Conservation (phyloP, 306 rosid genomes). For the Pachyrhizus erosus region DNA sequence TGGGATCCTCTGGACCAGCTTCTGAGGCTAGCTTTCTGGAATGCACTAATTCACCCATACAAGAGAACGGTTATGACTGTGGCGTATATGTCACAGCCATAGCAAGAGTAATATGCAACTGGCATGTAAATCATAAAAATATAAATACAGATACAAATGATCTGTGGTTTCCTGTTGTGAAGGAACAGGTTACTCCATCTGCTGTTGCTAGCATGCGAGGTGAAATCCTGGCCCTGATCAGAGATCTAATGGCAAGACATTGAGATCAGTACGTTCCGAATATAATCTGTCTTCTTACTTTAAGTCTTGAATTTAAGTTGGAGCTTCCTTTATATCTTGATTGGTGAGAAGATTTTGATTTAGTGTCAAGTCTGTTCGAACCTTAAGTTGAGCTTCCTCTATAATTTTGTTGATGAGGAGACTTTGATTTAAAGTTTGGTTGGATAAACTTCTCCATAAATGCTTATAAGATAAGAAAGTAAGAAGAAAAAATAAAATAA, state of each 20-base stretch:
- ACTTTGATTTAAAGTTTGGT: neutral
- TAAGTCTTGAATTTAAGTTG: conserved; percentile 8
- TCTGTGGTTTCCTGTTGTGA: conserved; percentile 67
- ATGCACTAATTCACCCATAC: conserved; percentile 67
- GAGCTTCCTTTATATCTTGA: conserved; percentile 1
- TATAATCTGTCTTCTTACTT: neutral
- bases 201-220: conserved; percentile 64
- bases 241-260: conserved; percentile 66
- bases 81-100: conserved; percentile 81
- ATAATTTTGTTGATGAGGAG: neutral
- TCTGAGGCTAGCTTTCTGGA: conserved; percentile 54
- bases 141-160: conserved; percentile 40
- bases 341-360: neutral
- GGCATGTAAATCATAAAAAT: conserved; percentile 53
- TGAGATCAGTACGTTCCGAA: conserved; percentile 3
- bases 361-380: neutral
- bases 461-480: no score
- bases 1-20: conserved; percentile 46
- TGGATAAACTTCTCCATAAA: no score
- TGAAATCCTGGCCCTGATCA: conserved; percentile 64
- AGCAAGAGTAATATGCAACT: conserved; percentile 69
- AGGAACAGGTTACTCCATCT: conserved; percentile 66
- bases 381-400: neutral
- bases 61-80: conserved; percentile 82
- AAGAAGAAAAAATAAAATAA: no score